Conservation (phyloP, 2,329 filamentous ascomycete species). For the Alternaria tenuissima region DNA sequence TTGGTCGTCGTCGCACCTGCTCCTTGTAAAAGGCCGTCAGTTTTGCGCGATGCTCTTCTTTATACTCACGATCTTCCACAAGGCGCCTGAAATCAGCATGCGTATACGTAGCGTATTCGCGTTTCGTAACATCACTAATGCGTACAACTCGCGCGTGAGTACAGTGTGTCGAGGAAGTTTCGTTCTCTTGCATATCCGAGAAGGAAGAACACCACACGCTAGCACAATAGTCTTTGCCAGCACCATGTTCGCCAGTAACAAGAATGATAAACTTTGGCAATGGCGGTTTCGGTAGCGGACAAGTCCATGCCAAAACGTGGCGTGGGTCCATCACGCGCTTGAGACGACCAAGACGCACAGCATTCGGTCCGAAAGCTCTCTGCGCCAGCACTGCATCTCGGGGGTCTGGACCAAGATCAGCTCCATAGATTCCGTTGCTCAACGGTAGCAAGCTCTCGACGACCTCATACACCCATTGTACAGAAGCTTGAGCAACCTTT, state of each 20-base stretch:
- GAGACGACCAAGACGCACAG: constrained; percentile 58
- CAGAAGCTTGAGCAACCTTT: constrained; percentile 47
- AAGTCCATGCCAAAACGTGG: constrained; percentile 64
- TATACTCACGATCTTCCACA: constrained; percentile 65
- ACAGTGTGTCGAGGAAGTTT: constrained; percentile 23
- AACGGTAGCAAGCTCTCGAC: constrained; percentile 58
- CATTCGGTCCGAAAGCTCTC: constrained; percentile 67
- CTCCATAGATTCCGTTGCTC: constrained; percentile 63
- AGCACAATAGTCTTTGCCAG: constrained; percentile 70
- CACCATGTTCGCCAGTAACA: constrained; percentile 63
- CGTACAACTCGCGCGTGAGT: neutral
- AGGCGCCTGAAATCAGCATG: constrained; percentile 60
- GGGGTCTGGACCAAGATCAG: constrained; percentile 70
- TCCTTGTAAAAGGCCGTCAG: constrained; percentile 62
- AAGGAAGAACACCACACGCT: constrained; percentile 60
- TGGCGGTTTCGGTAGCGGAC: constrained; percentile 58
- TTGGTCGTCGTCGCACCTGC: constrained; percentile 55
- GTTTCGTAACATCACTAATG: constrained; percentile 64
- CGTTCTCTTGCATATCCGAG: constrained; percentile 13
- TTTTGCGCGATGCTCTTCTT: constrained; percentile 65
- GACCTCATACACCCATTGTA: constrained; percentile 66
- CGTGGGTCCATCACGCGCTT: constrained; percentile 61
- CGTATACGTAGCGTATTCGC: constrained; percentile 61
- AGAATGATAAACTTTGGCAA: constrained; percentile 49
- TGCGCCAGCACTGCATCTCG: constrained; percentile 62